Evolutionary conservation across 768 basidiomycete species (phyloP), one percentile per base, ranked within the genome.

Genomic region (Boletus vermiculosoides): DNA sequence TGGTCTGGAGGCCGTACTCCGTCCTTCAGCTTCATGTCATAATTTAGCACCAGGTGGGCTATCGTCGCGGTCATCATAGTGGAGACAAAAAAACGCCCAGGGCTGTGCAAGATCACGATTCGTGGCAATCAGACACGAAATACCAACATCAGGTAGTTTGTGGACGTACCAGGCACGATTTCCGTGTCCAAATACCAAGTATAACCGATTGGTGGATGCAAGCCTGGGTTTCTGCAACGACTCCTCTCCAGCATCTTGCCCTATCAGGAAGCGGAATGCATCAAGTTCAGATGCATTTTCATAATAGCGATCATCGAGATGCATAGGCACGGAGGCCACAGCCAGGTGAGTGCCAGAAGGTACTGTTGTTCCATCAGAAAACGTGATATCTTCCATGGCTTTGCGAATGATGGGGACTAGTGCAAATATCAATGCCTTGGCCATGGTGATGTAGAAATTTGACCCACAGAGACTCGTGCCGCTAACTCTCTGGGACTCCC

Each of bases 71-170:
- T 78, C 64, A 78, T 65, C 64, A 70, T 63, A 25, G 71, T 70
- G 5, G 75, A 74, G 28, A 67, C 76, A 55, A 79, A 78, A 61
- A 76, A 77, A 11, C 78, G 71, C 5, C 78, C 77, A 4, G 77
- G 77, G 55, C 77, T 78, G 54, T 16, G 20, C 39, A 54, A 50
- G 33, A n/a, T 39, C 46, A 54, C 4, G 23, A 41, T 52, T 44
- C 7, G 23, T 30, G 44, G 23, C 20, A 10, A 54, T 64, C 41
- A 64, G 54, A 36, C 40, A 20, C 18, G 40, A 16, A 47, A 31
- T 40, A 40, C 39, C 25, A 52, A n/a, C 41, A 46, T 31, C 31
- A 49, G 22, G 30, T 23, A 15, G 30, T 15, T 55, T 10, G 44
- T 48, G 44, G 37, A 65, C 73, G 50, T 50, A 76, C 75, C 74